phyloP scores from a whole-genome alignment of 305 asterid genomes.

The Solanum aculeatissimum region DNA sequence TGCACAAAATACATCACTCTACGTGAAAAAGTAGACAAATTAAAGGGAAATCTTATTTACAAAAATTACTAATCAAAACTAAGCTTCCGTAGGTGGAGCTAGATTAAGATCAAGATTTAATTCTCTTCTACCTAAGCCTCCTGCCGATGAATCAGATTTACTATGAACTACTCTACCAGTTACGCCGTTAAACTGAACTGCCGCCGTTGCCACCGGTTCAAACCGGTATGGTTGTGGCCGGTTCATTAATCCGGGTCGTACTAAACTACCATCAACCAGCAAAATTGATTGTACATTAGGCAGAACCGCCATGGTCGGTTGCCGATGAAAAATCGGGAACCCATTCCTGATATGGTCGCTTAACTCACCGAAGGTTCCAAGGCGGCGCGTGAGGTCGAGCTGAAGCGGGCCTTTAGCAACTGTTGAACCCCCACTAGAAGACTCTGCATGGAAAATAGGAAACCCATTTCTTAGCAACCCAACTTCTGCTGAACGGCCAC shows the following conservation, averaged over 20 bases:
- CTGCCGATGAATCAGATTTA: background rate
- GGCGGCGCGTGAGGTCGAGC: background rate
- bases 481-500: background rate
- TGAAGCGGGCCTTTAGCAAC: background rate
- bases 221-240: background rate
- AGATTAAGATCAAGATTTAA: slow-evolving; percentile 8
- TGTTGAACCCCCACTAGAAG: background rate
- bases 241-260: background rate
- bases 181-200: background rate
- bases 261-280: background rate
- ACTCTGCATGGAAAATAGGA: background rate
- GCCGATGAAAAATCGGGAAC: background rate
- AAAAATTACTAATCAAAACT: background rate
- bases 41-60: background rate
- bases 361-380: background rate
- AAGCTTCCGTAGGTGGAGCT: slow-evolving; percentile 1
- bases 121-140: background rate
- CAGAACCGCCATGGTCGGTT: slow-evolving; percentile 2
- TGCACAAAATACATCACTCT: too few relatives aligned
- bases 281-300: background rate
- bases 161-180: background rate
- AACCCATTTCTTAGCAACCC: background rate
- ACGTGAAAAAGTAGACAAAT: too few relatives aligned
- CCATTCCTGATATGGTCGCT: background rate
- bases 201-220: background rate